Conservation (phyloP, 257 asterid species). For the Solanum ossicruentum region DNA sequence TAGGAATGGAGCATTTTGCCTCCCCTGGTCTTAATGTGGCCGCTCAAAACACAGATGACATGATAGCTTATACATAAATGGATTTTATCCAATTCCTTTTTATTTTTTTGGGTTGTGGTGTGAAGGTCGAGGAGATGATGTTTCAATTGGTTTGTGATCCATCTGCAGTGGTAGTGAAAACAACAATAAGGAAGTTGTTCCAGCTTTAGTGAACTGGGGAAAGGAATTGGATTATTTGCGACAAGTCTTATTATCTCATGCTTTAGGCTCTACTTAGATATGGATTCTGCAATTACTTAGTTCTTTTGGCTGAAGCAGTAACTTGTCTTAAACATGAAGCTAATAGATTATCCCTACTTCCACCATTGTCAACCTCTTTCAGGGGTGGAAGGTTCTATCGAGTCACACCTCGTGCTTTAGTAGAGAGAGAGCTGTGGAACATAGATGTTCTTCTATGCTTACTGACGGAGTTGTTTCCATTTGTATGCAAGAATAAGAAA, state of each 20-base stretch:
- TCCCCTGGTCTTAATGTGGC: slow-evolving; percentile 48
- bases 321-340: slow-evolving; percentile 3
- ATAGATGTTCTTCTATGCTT: slow-evolving; percentile 81
- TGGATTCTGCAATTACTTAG: not conserved
- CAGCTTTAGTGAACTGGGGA: slow-evolving; percentile 86
- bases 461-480: slow-evolving; percentile 60
- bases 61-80: slow-evolving; percentile 5
- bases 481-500: slow-evolving; percentile 36
- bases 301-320: not conserved
- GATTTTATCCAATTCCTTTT: slow-evolving; percentile 24
- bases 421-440: slow-evolving; percentile 97
- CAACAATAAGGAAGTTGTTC: slow-evolving; percentile 84
- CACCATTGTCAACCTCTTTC: slow-evolving; percentile 97
- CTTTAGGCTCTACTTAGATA: slow-evolving; percentile 79
- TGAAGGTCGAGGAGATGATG: slow-evolving; percentile 96
- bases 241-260: slow-evolving; percentile 57
- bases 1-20: slow-evolving; percentile 88
- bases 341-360: slow-evolving; percentile 12
- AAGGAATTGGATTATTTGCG: slow-evolving; percentile 76
- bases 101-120: slow-evolving; percentile 7
- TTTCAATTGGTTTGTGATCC: slow-evolving; percentile 93
- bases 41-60: slow-evolving; percentile 16
- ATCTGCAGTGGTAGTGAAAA: slow-evolving; percentile 86
- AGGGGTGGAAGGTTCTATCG: slow-evolving; percentile 95
- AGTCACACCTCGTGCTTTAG: slow-evolving; percentile 91